These are phyloP conservation scores for Hebeloma cylindrosporum DNA, from an alignment of 768 basidiomycete genomes.

Conservation along the genomic window DNA sequence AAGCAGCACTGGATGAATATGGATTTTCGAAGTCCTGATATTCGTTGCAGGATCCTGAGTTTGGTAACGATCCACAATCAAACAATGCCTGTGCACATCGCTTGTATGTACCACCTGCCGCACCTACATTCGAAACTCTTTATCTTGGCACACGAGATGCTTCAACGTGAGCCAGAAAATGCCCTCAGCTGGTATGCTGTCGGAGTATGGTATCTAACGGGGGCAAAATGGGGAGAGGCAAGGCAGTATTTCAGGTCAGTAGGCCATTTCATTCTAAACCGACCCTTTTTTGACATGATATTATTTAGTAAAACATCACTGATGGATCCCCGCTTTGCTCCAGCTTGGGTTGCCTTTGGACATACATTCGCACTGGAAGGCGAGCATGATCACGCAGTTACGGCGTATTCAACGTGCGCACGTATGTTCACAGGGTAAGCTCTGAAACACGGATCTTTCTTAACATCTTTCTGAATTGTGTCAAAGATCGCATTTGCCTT, in stretches of 20 bases:
- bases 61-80: slow-evolving; percentile 84
- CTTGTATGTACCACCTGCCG: slow-evolving; percentile 96
- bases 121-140: slow-evolving; percentile 92
- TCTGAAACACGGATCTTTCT: neutral
- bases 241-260: slow-evolving; percentile 89
- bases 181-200: slow-evolving; percentile 98
- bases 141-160: slow-evolving; percentile 94
- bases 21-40: neutral
- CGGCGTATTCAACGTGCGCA: slow-evolving; percentile 96
- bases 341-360: slow-evolving; percentile 97
- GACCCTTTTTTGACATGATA: slow-evolving; percentile 1
- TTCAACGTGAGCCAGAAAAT: slow-evolving; percentile 90
- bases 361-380: slow-evolving; percentile 97
- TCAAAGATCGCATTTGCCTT: slow-evolving; percentile 86
- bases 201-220: slow-evolving; percentile 92
- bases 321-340: slow-evolving; percentile 94
- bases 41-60: slow-evolving; percentile 67
- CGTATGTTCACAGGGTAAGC: slow-evolving; percentile 90
- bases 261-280: neutral
- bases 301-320: slow-evolving; percentile 84
- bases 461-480: neutral
- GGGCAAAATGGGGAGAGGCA: slow-evolving; percentile 86
- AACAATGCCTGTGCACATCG: slow-evolving; percentile 92
- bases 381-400: slow-evolving; percentile 98
- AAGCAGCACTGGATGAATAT: slow-evolving; percentile 3